Percentiles rank a stretch among this genome's conserved stretches.
These are phyloP conservation scores for Leptomonas pyrrhocoris DNA, from an alignment of 208 protist genomes.

Conservation along the genomic window DNA sequence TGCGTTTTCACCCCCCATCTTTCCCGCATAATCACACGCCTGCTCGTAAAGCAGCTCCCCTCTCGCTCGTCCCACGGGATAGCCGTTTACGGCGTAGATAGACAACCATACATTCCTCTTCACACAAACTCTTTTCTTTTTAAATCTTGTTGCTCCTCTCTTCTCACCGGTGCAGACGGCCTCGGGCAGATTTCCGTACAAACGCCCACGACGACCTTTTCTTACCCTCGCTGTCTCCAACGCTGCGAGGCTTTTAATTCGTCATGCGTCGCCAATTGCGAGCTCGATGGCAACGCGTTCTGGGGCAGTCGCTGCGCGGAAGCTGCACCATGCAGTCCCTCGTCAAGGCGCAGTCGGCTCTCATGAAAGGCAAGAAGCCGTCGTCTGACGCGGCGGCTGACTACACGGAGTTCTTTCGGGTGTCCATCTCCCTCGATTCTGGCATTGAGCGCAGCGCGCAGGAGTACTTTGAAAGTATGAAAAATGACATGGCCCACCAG, in stretches of 20 bases:
- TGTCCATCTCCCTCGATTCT: conserved; percentile 37
- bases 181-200: neutral
- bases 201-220: neutral
- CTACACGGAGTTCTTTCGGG: conserved; percentile 56
- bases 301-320: conserved; percentile 6
- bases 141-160: neutral
- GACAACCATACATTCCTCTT: neutral
- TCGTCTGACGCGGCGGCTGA: conserved; percentile 32
- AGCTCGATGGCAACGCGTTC: neutral
- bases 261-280: conserved; percentile 26
- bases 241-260: neutral
- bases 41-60: neutral
- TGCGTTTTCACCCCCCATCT: too few relatives aligned
- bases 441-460: conserved; percentile 35
- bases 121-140: neutral
- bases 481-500: conserved; percentile 26
- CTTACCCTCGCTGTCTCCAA: neutral
- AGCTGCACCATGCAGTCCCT: conserved; percentile 44
- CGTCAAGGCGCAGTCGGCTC: conserved; percentile 47
- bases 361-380: conserved; percentile 36
- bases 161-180: neutral
- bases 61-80: neutral
- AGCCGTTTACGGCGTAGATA: neutral
- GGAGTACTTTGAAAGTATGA: conserved; percentile 34
- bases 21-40: too few relatives aligned